A percentile compares a stretch with the other conserved stretches of the same genome.
Conservation (phyloP, 1,284 basidiomycete genomes). For the Malassezia slooffiae region DNA sequence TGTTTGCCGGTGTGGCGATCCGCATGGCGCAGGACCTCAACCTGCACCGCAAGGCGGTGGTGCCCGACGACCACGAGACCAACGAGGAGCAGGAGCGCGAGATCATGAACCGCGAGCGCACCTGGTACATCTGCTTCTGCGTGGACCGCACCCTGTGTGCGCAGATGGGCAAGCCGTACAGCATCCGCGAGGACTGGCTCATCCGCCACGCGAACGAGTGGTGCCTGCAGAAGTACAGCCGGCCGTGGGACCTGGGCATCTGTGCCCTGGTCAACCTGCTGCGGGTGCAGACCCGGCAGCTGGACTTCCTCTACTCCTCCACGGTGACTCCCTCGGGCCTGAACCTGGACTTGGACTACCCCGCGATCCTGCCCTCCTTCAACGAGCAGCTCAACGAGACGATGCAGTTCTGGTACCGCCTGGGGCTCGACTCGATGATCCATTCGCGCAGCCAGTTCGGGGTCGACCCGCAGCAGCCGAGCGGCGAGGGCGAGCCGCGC, state of each 20-base stretch:
- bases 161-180: conserved; percentile 81
- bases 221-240: conserved; percentile 47
- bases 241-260: conserved; percentile 42
- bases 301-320: conserved; percentile 79
- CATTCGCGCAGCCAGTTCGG: too few relatives aligned
- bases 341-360: conserved; percentile 75
- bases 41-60: conserved; percentile 71
- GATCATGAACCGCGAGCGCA: conserved; percentile 82
- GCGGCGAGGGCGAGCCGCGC: too few relatives aligned
- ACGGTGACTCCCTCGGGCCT: conserved; percentile 71
- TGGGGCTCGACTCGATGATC: conserved; percentile 9
- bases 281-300: conserved; percentile 57
- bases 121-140: conserved; percentile 83
- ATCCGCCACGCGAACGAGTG: conserved; percentile 65
- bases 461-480: too few relatives aligned
- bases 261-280: conserved; percentile 28
- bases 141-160: conserved; percentile 72
- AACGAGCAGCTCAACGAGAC: conserved; percentile 64
- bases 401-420: conserved; percentile 17
- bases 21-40: conserved; percentile 94
- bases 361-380: conserved; percentile 68
- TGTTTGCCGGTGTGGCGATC: conserved; percentile 49
- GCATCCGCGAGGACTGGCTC: conserved; percentile 75
- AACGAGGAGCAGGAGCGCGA: conserved; percentile 60
- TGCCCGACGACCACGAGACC: conserved; percentile 49